Conservation (phyloP, 2,329 filamentous ascomycete genomes). For the Cladosporium oxysporum region DNA sequence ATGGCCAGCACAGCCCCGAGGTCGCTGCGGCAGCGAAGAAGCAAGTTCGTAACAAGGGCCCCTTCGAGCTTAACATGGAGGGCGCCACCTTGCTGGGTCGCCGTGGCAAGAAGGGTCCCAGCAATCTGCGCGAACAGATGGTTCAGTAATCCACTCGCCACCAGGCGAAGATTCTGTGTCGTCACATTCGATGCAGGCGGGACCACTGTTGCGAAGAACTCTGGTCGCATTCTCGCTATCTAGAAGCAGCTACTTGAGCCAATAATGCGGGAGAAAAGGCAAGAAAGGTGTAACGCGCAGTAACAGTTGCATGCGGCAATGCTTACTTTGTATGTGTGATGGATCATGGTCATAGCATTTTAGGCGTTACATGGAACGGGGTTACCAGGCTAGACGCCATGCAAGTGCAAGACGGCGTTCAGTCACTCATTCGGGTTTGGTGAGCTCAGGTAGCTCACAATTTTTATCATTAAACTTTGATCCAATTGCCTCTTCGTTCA, state of each 20-base stretch:
- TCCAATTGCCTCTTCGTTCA: too few relatives aligned
- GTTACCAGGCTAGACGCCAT: constrained; percentile 12
- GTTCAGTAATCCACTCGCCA: constrained; percentile 22
- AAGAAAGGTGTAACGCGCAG: background rate
- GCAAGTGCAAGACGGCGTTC: constrained; percentile 10
- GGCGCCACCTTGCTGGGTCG: constrained; percentile 87
- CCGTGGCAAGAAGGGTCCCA: constrained; percentile 55
- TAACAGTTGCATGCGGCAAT: background rate
- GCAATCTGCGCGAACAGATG: constrained; percentile 45
- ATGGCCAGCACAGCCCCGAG: constrained; percentile 83
- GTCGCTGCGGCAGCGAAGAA: constrained; percentile 82
- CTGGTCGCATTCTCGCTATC: background rate
- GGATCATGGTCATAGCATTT: constrained; percentile 14
- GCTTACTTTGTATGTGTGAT: constrained; percentile 1
- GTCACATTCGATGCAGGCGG: background rate
- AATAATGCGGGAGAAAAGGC: background rate
- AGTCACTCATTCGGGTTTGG: background rate
- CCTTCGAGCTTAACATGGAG: constrained; percentile 89
- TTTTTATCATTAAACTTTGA: background rate
- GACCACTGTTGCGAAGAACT: background rate
- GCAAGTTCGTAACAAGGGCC: constrained; percentile 75
- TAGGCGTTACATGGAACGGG: constrained; percentile 3
- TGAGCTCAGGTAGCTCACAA: constrained; percentile 18
- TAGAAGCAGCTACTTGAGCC: background rate
- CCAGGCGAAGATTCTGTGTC: too few relatives aligned